A percentile compares a stretch with the other conserved stretches of the same genome.
Conservation (phyloP, 2,329 filamentous ascomycete genomes). For the Trichophyton benhamiae region DNA sequence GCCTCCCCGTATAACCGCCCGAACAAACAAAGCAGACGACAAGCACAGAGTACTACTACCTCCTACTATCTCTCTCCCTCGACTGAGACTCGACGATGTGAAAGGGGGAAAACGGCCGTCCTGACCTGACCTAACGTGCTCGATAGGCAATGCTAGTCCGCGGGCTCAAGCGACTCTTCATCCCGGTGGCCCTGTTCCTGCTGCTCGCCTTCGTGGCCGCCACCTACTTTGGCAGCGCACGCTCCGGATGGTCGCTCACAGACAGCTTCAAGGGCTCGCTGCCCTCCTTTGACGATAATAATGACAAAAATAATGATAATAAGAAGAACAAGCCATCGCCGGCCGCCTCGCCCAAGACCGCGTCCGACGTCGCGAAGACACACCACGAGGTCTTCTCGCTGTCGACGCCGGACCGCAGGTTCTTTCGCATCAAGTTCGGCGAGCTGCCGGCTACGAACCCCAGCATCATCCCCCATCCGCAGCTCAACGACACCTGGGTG, state of each 20-base stretch:
- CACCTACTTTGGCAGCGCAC: background rate
- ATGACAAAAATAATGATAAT: no score
- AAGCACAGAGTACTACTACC: no score
- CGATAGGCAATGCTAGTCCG: constrained; percentile 11
- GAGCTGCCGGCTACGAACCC: constrained; percentile 38
- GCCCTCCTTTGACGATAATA: background rate
- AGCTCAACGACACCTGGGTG: constrained; percentile 34
- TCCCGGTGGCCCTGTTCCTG: constrained; percentile 6
- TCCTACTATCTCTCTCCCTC: background rate
- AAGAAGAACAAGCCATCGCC: no score
- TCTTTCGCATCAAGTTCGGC: constrained; percentile 41
- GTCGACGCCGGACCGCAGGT: constrained; percentile 36
- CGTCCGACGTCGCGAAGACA: constrained; percentile 8
- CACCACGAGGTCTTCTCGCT: constrained; percentile 34
- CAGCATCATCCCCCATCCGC: constrained; percentile 47
- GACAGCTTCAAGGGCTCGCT: background rate
- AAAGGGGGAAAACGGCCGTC: background rate
- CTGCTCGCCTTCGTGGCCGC: constrained; percentile 8
- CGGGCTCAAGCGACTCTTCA: constrained; percentile 10
- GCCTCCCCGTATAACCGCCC: no score
- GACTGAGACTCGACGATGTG: background rate
- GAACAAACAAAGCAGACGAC: no score
- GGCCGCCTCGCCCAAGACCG: no score
- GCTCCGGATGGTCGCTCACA: background rate
- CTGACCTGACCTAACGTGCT: background rate